phyloP scores from a whole-genome alignment of 2,329 filamentous ascomycete genomes.

The Venturia oleaginea region DNA sequence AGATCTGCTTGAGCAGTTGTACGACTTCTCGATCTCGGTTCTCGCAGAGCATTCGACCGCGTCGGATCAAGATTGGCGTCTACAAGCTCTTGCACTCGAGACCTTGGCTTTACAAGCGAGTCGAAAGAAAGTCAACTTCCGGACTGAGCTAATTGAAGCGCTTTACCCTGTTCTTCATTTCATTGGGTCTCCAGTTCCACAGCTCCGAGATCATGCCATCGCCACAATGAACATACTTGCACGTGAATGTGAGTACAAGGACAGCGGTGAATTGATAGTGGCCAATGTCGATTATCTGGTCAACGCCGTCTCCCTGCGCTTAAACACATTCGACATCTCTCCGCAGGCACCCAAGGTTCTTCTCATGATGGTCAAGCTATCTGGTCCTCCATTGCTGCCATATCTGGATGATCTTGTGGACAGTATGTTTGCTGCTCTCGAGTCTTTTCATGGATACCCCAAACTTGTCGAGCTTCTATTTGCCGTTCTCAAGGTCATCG shows the following conservation, averaged over 20 bases:
- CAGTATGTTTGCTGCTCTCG: constrained; percentile 85
- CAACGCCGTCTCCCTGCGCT: constrained; percentile 77
- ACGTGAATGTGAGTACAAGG: constrained; percentile 60
- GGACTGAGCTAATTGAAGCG: constrained; percentile 78
- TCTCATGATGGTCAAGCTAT: constrained; percentile 86
- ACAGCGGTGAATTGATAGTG: constrained; percentile 70
- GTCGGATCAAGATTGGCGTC: constrained; percentile 52
- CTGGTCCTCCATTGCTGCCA: constrained; percentile 70
- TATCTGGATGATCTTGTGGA: constrained; percentile 87
- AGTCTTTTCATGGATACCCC: constrained; percentile 90
- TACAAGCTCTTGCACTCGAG: constrained; percentile 74
- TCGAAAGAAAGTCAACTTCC: constrained; percentile 58
- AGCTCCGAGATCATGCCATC: constrained; percentile 72
- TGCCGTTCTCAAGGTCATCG: constrained; percentile 69
- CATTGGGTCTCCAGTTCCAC: constrained; percentile 60
- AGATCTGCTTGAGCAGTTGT: constrained; percentile 51
- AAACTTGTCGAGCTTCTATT: constrained; percentile 79
- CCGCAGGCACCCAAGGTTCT: constrained; percentile 85
- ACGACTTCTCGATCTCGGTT: constrained; percentile 56
- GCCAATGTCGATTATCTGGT: constrained; percentile 95
- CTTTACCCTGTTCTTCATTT: constrained; percentile 89
- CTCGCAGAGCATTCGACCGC: constrained; percentile 39
- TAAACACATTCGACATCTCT: constrained; percentile 88
- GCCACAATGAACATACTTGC: constrained; percentile 75
- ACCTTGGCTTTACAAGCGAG: constrained; percentile 67